Percentiles rank a stretch among this genome's conserved stretches.
Conservation (phyloP, 2,329 filamentous ascomycete genomes). For the Plenodomus tracheiphilus region DNA sequence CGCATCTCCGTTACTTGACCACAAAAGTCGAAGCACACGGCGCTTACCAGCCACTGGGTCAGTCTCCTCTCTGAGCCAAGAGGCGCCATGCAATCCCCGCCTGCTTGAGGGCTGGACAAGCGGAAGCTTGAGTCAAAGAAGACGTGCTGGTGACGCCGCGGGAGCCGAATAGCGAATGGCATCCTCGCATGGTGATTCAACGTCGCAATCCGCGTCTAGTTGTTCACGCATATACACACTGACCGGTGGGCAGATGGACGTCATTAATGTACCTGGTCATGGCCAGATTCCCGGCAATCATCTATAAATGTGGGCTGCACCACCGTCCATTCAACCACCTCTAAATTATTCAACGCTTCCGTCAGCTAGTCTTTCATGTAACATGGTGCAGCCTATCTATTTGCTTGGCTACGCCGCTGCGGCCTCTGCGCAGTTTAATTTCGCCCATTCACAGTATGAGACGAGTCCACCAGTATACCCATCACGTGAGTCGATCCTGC, state of each 20-base stretch:
- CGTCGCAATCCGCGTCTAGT: too few relatives aligned
- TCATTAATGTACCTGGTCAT: too few relatives aligned
- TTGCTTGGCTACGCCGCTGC: neutral
- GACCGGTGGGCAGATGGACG: too few relatives aligned
- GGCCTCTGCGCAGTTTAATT: constrained; percentile 22
- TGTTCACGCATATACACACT: too few relatives aligned
- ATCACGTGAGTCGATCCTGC: constrained; percentile 24
- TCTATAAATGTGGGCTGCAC: neutral
- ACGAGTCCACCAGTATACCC: constrained; percentile 34
- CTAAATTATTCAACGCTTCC: neutral
- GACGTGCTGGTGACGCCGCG: too few relatives aligned
- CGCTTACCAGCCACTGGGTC: too few relatives aligned
- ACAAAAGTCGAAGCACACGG: neutral
- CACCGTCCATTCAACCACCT: neutral
- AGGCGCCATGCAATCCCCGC: neutral
- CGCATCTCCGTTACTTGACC: neutral
- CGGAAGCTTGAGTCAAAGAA: too few relatives aligned
- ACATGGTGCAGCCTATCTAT: neutral
- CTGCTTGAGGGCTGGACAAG: neutral
- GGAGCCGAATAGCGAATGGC: too few relatives aligned
- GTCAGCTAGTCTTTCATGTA: neutral
- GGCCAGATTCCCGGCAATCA: too few relatives aligned
- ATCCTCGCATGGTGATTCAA: too few relatives aligned
- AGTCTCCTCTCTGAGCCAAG: too few relatives aligned
- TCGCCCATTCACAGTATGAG: constrained; percentile 28